These are phyloP conservation scores for Bathelium albidoporum DNA, from an alignment of 495 filamentous ascomycete genomes.

Conservation along the genomic window DNA sequence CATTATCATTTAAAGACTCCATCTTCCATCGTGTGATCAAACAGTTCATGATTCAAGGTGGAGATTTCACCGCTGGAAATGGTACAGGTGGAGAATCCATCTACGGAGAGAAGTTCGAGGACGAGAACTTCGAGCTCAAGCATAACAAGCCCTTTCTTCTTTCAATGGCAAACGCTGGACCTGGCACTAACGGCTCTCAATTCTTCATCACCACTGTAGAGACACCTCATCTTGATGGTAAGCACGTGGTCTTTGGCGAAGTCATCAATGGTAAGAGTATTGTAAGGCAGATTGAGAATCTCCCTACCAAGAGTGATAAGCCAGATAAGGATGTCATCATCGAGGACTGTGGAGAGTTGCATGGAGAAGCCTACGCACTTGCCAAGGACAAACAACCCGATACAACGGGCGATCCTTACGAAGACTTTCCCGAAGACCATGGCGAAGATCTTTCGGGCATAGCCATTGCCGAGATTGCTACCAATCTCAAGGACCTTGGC, in stretches of 20 bases:
- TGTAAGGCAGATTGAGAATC: conserved; percentile 81
- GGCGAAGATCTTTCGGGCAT: conserved; percentile 47
- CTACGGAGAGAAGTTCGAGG: conserved; percentile 95
- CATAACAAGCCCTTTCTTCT: conserved; percentile 92
- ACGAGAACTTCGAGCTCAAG: conserved; percentile 91
- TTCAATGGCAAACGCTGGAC: conserved; percentile 96
- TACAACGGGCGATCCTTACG: conserved; percentile 79
- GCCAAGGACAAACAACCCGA: conserved; percentile 58
- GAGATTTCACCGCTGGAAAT: conserved; percentile 92
- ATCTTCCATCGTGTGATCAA: conserved; percentile 96
- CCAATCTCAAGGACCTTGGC: conserved; percentile 83
- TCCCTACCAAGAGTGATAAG: conserved; percentile 71
- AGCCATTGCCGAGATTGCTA: conserved; percentile 65
- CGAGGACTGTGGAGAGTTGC: conserved; percentile 77
- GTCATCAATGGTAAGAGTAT: conserved; percentile 87
- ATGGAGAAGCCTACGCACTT: conserved; percentile 52
- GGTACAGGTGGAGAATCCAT: conserved; percentile 93
- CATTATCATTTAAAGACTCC: conserved; percentile 82
- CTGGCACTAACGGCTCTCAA: conserved; percentile 95
- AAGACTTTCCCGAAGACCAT: conserved; percentile 92
- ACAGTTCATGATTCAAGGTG: conserved; percentile 97
- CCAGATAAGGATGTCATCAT: conserved; percentile 64
- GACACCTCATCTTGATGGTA: conserved; percentile 88
- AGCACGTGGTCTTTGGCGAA: conserved; percentile 98
- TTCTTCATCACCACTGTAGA: conserved; percentile 96